Evolutionary conservation across 768 basidiomycete genomes (phyloP), one percentile per base, ranked within the genome.

Genomic region (Tremella fuciformis): DNA sequence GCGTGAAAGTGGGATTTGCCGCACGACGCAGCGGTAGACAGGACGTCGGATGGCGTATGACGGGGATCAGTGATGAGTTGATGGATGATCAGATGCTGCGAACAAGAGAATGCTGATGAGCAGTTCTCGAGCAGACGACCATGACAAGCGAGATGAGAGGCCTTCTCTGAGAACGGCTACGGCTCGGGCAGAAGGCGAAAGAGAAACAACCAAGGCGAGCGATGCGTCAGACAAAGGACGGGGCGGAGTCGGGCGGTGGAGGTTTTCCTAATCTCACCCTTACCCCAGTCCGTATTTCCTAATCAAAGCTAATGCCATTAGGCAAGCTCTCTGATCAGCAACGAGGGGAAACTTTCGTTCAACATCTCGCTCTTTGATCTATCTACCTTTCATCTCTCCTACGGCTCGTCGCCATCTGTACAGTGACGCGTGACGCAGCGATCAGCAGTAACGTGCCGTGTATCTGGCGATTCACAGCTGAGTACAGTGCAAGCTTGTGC

Each of bases 121-220:
- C 29, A 16, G 53, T 25, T 42, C 24, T 57, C 39, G 42, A 39
- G 26, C 29, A 57, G 56, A 58, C 40, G 57, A 53, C 26, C 18
- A 26, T 26, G 38, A 50, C 22, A 19, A 21, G 8, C 21, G 16
- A 11, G 13, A 6, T 21, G 21, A 21, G 22, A 48, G 44, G 26
- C 18, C 6, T 40, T 13, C n/a, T 34, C 6, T 34, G 29, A 34
- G 29, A 34, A 34, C 29, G 29, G 13, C n/a, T 16, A 34, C 29
- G 29, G 13, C n/a, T 16, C 46, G 24, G 44, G 41, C 24, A 50
- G 55, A 21, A 44, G 46, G 13, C 38, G 13, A 29, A 11, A 34
- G 50, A 26, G 22, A 19, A 39, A 58, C 50, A 50, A 38, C 48
- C 8, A 49, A 39, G 24, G n/a, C 21, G 19, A 25, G 29, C 29